Evolutionary conservation across 1,284 basidiomycete species (phyloP), one percentile per base, ranked within the genome.

Genomic region (Heterobasidion irregulare): DNA sequence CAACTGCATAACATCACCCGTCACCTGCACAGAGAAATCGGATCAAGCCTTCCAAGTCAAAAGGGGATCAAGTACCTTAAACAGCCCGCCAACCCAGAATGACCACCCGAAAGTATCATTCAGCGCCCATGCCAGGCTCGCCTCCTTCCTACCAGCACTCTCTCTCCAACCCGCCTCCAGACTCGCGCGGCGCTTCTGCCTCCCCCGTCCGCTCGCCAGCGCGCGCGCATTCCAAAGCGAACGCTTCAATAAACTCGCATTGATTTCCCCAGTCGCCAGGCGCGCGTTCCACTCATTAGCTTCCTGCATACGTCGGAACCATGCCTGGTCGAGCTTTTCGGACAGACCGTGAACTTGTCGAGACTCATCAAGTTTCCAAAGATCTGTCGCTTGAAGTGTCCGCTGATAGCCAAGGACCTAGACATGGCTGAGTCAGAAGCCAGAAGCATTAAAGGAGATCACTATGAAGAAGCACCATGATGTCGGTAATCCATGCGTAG

Each of bases 1-100:
- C 16, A 87, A 68, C 65, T 83, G 80, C 0, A 80, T 62, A 0
- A 77, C 78, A 61, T 83, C 80, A n/a, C 79, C 80, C 18, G 81
- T 60, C 34, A 81, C 77, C 77, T 80, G 52, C 1, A 47, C 12
- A 47, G n/a, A 12, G 12, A 16, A 10, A 7, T 47, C 18, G 7
- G 16, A 44, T 47, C 18, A 10, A 16, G 46, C n/a, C 3, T 16
- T 47, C 10, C 10, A 16, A 47, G 18, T 10, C 10, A 47, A 16
- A 10, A 16, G 43, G 52, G 34, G 13, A 47, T 43, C 50, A 15
- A 43, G 19, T 34, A 63, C 76, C 71, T 82, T 80, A 67, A 76
- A 79, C 9, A 70, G 65, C 53, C 84, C 86, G 46, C 79, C 84
- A 32, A 74, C 71, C 89, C 89, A 92, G 68, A 92, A 89, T 41